phyloP scores from a whole-genome alignment of 371 early-diverging fungal genomes.

The Rhizopus sp. region DNA sequence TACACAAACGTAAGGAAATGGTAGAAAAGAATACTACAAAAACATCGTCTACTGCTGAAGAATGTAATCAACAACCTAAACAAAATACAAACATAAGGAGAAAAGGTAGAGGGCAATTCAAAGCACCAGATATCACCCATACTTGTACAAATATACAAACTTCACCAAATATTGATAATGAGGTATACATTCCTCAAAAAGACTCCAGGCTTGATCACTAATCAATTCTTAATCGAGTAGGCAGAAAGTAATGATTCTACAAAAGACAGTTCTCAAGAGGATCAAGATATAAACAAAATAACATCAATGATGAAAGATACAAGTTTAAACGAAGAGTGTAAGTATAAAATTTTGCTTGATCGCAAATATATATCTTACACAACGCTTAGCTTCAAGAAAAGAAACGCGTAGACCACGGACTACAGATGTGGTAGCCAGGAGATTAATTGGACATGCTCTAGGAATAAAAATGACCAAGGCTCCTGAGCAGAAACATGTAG shows the following conservation, averaged over 20 bases:
- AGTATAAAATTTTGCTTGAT: background rate
- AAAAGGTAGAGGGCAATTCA: slow-evolving; percentile 33
- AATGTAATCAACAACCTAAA: background rate
- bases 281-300: slow-evolving; percentile 18
- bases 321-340: slow-evolving; percentile 14
- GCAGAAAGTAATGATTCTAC: too few species aligned
- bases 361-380: background rate
- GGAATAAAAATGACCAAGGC: slow-evolving; percentile 45
- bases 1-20: slow-evolving; percentile 21
- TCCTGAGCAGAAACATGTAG: slow-evolving; percentile 48
- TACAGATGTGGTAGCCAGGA: slow-evolving; percentile 55
- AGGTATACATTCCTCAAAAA: too few species aligned
- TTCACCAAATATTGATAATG: too few species aligned
- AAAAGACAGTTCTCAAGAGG: slow-evolving; percentile 18
- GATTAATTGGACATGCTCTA: slow-evolving; percentile 53
- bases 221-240: too few species aligned
- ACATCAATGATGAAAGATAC: background rate
- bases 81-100: slow-evolving; percentile 8
- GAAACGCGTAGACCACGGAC: slow-evolving; percentile 46
- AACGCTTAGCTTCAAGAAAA: slow-evolving; percentile 17
- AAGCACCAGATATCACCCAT: slow-evolving; percentile 25
- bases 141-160: too few species aligned
- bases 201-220: too few species aligned
- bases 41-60: background rate
- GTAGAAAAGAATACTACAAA: background rate